Base-by-base conservation (phyloP, 768 basidiomycete species). In the Lactifluus volemus region DNA sequence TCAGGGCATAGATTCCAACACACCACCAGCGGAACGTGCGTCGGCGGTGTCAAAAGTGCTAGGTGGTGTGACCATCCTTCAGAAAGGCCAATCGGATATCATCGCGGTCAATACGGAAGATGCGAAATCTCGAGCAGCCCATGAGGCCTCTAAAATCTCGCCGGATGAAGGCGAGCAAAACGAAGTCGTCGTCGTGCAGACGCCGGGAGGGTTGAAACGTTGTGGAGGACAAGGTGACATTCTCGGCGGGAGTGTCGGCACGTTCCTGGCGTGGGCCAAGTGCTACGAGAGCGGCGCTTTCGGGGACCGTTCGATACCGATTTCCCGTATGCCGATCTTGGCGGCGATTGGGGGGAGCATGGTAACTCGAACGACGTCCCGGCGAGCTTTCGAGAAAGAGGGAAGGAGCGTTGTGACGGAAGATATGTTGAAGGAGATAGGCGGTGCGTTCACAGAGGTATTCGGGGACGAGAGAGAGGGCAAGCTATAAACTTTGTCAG, bases 221-320 rank as follows among this genome's bases (percentile, higher is more conserved):
- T 95, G 92, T 68, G 96, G 97, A 12, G 97, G 97, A 1, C 97
- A 98, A 71, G 97, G 97, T 0, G 97, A 99, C 73, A 84, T 99
- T 41, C 72, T 98, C 58, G 89, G 87, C 67, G 97, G 97, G 12
- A 78, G 81, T 48, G 87, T 93, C 10, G 97, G 94, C 0, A 83
- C 92, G 2, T 83, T 97, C 71, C 77, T 98, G 67, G 95, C 95
- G 4, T 99, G 97, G 96, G 92, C 89, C 5, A 89, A 88, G 71
- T 92, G 90, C 67, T 98, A 90, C 70, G 92, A 95, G 68, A 83
- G 84, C 48, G 89, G 93, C 15, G 82, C 80, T 1, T 92, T 87
- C 66, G 87, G 86, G 0, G 81, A 89, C 67, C 71, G 74, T 47
- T 71, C 72, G 15, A 71, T 88, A 49, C 75, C 85, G 8, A 72